These are phyloP conservation scores for Wickerhamiella bombiphila DNA, from an alignment of 805 yeast genomes.

Conservation along the genomic window DNA sequence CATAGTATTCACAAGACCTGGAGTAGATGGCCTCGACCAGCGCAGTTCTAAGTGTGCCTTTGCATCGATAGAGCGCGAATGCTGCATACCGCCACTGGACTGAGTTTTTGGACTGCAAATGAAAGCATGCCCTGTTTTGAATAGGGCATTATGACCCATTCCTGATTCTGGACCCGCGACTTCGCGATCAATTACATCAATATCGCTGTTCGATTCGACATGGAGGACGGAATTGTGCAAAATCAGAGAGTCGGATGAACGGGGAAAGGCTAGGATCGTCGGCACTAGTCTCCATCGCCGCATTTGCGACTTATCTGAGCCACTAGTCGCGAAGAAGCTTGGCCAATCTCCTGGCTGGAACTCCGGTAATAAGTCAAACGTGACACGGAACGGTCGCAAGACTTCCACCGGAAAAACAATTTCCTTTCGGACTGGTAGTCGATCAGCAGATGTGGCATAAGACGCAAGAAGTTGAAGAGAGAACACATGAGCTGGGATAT, in stretches of 20 bases:
- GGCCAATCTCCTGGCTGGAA: constrained; percentile 25
- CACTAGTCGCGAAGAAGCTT: constrained; percentile 23
- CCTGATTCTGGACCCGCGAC: background rate
- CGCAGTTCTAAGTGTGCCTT: constrained; percentile 19
- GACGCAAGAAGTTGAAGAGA: constrained; percentile 6
- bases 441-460: constrained; percentile 17
- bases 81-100: background rate
- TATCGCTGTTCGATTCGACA: constrained; percentile 3
- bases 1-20: constrained; percentile 11
- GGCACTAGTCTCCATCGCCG: constrained; percentile 25
- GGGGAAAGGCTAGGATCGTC: constrained; percentile 17
- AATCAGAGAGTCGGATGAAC: constrained; percentile 8
- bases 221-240: constrained; percentile 3
- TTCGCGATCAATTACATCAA: background rate
- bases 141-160: constrained; percentile 6
- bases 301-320: constrained; percentile 10
- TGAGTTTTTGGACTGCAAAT: background rate
- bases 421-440: constrained; percentile 18
- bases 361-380: constrained; percentile 25
- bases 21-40: constrained; percentile 21
- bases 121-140: constrained; percentile 1
- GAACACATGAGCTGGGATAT: constrained; percentile 9
- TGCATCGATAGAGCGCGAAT: constrained; percentile 15
- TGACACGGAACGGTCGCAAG: constrained; percentile 24
- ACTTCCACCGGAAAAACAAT: constrained; percentile 21